Evolutionary conservation across 257 asterid genomes (phyloP).

Genomic region (Galeopsis tetrahit): DNA sequence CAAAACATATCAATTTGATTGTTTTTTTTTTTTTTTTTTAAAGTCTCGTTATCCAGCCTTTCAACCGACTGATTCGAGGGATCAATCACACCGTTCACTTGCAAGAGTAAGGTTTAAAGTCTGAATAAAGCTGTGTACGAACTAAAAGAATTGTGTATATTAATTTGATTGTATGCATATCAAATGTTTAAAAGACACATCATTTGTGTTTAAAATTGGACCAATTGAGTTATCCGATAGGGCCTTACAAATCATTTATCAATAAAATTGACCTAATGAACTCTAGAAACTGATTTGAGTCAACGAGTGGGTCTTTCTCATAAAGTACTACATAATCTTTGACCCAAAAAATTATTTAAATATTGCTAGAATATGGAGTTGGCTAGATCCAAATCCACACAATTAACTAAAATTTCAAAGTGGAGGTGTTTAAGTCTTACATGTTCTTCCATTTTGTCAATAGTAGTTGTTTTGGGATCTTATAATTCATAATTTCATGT

Average conservation of each 20-base stretch:
- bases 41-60: too few species aligned
- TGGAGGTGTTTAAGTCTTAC: constrained; percentile 34
- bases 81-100: too few species aligned
- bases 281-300: background rate
- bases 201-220: too few species aligned
- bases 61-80: too few species aligned
- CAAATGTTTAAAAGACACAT: too few species aligned
- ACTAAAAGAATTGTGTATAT: too few species aligned
- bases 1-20: background rate
- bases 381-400: constrained; percentile 41
- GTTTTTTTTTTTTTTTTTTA: too few species aligned
- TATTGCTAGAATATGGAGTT: background rate
- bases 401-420: constrained; percentile 12
- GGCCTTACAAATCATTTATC: too few species aligned
- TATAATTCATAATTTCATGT: constrained; percentile 26
- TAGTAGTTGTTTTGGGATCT: constrained; percentile 45
- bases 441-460: constrained; percentile 42
- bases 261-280: background rate
- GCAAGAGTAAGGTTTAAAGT: too few species aligned
- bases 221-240: too few species aligned
- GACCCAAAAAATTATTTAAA: background rate
- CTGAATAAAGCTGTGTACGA: too few species aligned
- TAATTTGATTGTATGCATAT: too few species aligned
- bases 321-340: background rate
- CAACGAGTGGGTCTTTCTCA: background rate